phyloP scores from a whole-genome alignment of 2,329 filamentous ascomycete genomes.

The Bipolaris zeicola region DNA sequence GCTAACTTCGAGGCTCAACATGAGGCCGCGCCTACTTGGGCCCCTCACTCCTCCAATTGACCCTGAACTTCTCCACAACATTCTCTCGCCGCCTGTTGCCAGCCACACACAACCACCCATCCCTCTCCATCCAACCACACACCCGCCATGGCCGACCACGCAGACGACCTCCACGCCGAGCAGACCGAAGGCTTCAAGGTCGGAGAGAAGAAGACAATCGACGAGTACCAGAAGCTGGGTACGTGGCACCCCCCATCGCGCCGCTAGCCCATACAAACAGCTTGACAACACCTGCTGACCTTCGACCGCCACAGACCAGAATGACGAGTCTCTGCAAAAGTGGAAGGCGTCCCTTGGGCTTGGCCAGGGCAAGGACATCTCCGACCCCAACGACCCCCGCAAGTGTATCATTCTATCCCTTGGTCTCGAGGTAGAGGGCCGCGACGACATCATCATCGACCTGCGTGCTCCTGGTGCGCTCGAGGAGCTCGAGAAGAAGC shows the following conservation, averaged over 20 bases:
- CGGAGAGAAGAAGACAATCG: conserved; percentile 96
- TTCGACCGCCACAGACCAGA: conserved; percentile 57
- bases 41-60: conserved; percentile 19
- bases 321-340: conserved; percentile 92
- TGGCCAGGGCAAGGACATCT: conserved; percentile 61
- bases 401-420: conserved; percentile 93
- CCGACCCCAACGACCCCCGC: conserved; percentile 73
- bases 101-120: conserved; percentile 1
- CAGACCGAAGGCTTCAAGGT: conserved; percentile 97
- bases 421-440: conserved; percentile 82
- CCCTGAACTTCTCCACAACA: conserved; percentile 16
- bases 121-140: conserved; percentile 6
- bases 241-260: conserved; percentile 48
- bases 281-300: conserved; percentile 8
- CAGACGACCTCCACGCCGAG: conserved; percentile 85
- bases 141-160: conserved; percentile 48
- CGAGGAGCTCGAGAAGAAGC: conserved; percentile 80
- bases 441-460: conserved; percentile 85
- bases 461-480: conserved; percentile 76
- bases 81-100: conserved; percentile 11
- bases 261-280: neutral
- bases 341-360: conserved; percentile 98
- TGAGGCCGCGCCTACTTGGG: conserved; percentile 15
- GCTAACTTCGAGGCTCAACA: conserved; percentile 29
- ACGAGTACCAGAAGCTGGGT: conserved; percentile 95